Evolutionary conservation across 768 basidiomycete species (phyloP).

Genomic region (Clathrus columnatus): DNA sequence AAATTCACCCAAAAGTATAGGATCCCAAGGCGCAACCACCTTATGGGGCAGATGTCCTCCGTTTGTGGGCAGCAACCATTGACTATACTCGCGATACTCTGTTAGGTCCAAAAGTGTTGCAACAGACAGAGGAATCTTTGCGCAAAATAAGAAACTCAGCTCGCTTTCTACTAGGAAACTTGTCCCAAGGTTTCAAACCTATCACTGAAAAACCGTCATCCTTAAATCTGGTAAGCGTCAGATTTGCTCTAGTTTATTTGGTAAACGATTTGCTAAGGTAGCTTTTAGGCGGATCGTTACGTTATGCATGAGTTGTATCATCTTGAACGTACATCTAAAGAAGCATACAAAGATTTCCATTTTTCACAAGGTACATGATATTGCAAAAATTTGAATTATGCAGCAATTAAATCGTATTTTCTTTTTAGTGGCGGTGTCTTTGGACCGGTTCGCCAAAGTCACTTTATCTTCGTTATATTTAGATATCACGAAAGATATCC

Average conservation of each 20-base stretch:
- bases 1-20: constrained; percentile 25
- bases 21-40: constrained; percentile 62
- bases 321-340: constrained; percentile 58
- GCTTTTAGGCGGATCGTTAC: constrained; percentile 68
- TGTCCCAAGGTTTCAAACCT: constrained; percentile 32
- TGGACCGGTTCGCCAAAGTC: constrained; percentile 72
- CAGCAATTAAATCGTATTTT: constrained; percentile 6
- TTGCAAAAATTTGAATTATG: neutral
- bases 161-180: constrained; percentile 79
- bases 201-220: constrained; percentile 10
- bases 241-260: neutral
- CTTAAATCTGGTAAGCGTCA: constrained; percentile 54
- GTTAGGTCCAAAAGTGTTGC: constrained; percentile 69
- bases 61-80: constrained; percentile 86
- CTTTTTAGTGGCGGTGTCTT: constrained; percentile 53
- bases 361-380: constrained; percentile 66
- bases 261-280: neutral
- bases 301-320: constrained; percentile 76
- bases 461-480: constrained; percentile 79
- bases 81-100: constrained; percentile 87
- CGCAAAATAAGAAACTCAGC: constrained; percentile 82
- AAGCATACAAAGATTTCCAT: constrained; percentile 63
- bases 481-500: constrained; percentile 71
- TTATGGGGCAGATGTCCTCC: constrained; percentile 79
- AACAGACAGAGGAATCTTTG: constrained; percentile 65